Evolutionary conservation across 768 basidiomycete genomes (phyloP).

Genomic region (Tylopilus rubrobrunneus): DNA sequence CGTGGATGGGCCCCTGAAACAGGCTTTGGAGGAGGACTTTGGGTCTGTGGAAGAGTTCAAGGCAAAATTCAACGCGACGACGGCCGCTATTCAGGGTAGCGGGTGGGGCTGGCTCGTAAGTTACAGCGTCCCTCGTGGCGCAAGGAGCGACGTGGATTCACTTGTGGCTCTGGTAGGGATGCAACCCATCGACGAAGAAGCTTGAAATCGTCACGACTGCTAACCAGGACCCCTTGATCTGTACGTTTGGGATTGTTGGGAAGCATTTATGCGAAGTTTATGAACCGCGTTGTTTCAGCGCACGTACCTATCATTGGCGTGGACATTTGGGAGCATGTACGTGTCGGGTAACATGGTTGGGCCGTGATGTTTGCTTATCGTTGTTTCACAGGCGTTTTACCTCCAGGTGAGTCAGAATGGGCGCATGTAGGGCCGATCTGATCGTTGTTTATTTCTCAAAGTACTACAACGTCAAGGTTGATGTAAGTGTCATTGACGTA

Average conservation of each 20-base stretch:
- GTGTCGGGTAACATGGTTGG: conserved; percentile 29
- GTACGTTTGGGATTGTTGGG: conserved; percentile 30
- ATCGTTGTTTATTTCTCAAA: conserved; percentile 34
- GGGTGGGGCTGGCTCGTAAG: conserved; percentile 97
- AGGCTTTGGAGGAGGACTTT: conserved; percentile 76
- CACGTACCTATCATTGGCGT: conserved; percentile 92
- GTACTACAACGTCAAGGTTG: conserved; percentile 91
- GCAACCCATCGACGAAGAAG: conserved; percentile 58
- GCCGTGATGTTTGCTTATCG: background rate
- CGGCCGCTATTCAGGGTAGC: conserved; percentile 91
- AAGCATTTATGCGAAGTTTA: conserved; percentile 5
- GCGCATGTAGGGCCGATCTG: background rate
- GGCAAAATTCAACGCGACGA: conserved; percentile 79
- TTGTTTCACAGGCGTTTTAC: conserved; percentile 60
- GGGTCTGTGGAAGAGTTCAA: conserved; percentile 86
- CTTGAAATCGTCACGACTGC: conserved; percentile 91
- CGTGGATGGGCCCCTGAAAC: conserved; percentile 62
- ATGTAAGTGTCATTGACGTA: conserved; percentile 52
- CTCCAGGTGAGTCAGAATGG: conserved; percentile 23
- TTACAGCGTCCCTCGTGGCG: conserved; percentile 5
- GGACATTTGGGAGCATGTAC: conserved; percentile 94
- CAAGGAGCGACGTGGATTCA: background rate
- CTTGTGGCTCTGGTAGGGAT: conserved; percentile 47
- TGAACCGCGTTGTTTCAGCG: conserved; percentile 36
- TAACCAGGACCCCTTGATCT: conserved; percentile 91